A percentile compares a stretch with the other conserved stretches of the same genome.
Evolutionary conservation across 1,139 yeast species (phyloP).

Genomic region (Hansenula lynferdii): DNA sequence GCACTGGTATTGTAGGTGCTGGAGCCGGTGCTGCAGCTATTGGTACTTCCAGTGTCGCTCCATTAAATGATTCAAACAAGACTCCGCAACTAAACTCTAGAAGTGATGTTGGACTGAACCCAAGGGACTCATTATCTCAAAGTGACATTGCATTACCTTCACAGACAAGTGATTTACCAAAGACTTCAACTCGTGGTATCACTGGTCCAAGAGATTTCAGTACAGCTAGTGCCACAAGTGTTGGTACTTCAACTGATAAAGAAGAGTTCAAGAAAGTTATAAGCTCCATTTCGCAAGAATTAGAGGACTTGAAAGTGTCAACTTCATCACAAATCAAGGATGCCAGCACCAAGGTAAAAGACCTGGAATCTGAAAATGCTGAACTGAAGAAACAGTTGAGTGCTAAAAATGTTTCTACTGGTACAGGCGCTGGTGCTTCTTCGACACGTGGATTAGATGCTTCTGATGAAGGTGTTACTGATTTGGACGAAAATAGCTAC

Average conservation of each 20-base stretch:
- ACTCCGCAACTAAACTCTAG: neutral
- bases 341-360: slow-evolving; percentile 46
- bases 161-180: too few relatives aligned
- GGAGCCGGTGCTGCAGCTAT: slow-evolving; percentile 14
- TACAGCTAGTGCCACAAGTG: neutral
- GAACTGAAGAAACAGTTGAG: slow-evolving; percentile 21
- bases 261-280: slow-evolving; percentile 24
- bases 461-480: slow-evolving; percentile 8
- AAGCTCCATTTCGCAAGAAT: slow-evolving; percentile 41
- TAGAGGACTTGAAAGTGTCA: slow-evolving; percentile 38
- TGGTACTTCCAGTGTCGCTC: slow-evolving; percentile 14
- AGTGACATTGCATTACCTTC: neutral
- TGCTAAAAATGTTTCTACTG: slow-evolving; percentile 5
- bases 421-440: neutral
- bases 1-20: slow-evolving; percentile 8
- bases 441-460: neutral
- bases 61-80: neutral
- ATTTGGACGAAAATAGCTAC: slow-evolving; percentile 7
- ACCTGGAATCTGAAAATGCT: slow-evolving; percentile 42
- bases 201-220: neutral
- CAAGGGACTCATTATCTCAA: neutral
- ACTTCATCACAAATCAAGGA: slow-evolving; percentile 47
- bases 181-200: too few relatives aligned
- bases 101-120: neutral
- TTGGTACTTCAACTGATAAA: slow-evolving; percentile 9